Conservation (phyloP, 2,329 filamentous ascomycete genomes). For the Penicillium vulpinum region DNA sequence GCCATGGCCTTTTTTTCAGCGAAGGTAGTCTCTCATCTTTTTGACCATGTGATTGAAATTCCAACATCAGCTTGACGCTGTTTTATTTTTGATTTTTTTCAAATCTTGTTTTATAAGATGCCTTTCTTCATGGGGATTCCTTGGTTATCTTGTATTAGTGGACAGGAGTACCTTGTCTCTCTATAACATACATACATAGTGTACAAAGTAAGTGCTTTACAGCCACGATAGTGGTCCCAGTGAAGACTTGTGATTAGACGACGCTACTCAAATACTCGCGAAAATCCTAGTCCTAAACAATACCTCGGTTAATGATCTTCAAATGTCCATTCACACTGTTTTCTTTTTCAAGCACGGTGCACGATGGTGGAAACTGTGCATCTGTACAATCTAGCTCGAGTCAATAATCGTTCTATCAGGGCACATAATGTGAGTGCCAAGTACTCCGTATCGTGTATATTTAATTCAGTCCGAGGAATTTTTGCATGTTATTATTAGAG, state of each 20-base stretch:
- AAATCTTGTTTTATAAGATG: no score
- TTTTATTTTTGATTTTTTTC: background rate
- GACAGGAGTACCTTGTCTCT: background rate
- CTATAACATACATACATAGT: no score
- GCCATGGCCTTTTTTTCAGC: background rate
- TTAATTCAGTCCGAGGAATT: no score
- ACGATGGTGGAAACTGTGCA: background rate
- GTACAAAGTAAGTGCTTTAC: background rate
- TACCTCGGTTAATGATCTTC: background rate
- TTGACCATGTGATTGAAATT: constrained; percentile 6
- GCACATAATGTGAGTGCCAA: no score
- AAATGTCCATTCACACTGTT: background rate
- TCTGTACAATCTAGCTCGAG: background rate
- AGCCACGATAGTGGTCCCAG: background rate
- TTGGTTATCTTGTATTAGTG: background rate
- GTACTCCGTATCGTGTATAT: no score
- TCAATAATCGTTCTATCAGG: background rate
- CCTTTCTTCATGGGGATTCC: no score
- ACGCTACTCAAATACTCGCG: background rate
- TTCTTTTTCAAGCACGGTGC: background rate
- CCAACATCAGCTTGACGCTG: constrained; percentile 10
- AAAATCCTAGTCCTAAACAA: background rate
- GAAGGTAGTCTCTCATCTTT: background rate
- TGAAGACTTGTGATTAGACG: background rate
- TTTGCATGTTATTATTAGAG: no score